Percentiles rank a stretch among this genome's conserved stretches.
Evolutionary conservation across 352 stramenopile genomes (phyloP).

Genomic region (Globisporangium camurandrum): DNA sequence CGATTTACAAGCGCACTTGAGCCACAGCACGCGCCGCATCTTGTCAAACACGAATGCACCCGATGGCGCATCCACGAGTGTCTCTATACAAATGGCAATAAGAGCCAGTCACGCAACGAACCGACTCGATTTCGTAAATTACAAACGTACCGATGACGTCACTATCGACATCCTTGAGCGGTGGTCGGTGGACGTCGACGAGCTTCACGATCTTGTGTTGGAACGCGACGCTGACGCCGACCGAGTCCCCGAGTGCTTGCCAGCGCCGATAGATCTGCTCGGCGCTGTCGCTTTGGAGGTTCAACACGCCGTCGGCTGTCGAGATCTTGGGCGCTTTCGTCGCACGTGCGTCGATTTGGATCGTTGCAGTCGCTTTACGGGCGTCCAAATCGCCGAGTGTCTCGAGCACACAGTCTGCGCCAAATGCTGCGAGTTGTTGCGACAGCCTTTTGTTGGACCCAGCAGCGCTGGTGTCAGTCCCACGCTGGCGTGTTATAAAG

Average conservation of each 20-base stretch:
- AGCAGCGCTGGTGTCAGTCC: neutral
- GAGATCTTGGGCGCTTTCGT: slow-evolving; percentile 68
- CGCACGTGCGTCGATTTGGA: slow-evolving; percentile 47
- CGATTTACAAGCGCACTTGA: slow-evolving; percentile 41
- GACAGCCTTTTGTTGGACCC: slow-evolving; percentile 22
- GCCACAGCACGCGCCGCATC: slow-evolving; percentile 52
- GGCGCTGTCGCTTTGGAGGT: slow-evolving; percentile 37
- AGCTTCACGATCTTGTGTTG: slow-evolving; percentile 64
- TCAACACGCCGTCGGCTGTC: slow-evolving; percentile 45
- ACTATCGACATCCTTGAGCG: slow-evolving; percentile 31
- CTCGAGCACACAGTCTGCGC: slow-evolving; percentile 61
- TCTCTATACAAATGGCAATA: too few species aligned
- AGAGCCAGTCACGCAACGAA: too few species aligned
- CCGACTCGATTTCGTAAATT: neutral
- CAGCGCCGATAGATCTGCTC: slow-evolving; percentile 59
- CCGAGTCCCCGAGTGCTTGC: slow-evolving; percentile 70
- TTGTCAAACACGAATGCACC: slow-evolving; percentile 79
- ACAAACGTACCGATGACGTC: slow-evolving; percentile 5
- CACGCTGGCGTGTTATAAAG: neutral
- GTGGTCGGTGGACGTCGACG: slow-evolving; percentile 44
- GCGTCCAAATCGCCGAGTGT: slow-evolving; percentile 40
- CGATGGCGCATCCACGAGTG: neutral
- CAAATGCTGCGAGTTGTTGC: slow-evolving; percentile 37
- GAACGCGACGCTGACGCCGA: slow-evolving; percentile 63
- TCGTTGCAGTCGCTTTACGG: slow-evolving; percentile 33